phyloP scores from a whole-genome alignment of 352 stramenopile species.

The Phytopythium sindhum region DNA sequence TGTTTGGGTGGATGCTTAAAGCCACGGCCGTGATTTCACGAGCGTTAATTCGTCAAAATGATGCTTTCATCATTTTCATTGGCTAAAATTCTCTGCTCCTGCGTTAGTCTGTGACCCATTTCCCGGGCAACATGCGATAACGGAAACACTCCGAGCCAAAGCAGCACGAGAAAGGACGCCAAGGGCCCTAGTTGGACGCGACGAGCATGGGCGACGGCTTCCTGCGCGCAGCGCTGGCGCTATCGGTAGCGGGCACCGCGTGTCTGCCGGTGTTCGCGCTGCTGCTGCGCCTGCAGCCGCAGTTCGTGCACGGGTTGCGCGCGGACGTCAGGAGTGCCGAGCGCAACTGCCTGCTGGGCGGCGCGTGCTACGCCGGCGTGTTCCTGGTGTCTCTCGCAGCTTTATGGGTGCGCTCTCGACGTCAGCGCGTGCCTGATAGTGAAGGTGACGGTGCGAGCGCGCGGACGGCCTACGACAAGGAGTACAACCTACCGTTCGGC shows the following conservation, averaged over 20 bases:
- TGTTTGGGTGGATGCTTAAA: neutral
- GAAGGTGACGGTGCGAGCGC: constrained; percentile 7
- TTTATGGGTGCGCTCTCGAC: constrained; percentile 18
- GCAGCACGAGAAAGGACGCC: neutral
- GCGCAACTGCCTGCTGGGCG: constrained; percentile 62
- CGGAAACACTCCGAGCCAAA: neutral
- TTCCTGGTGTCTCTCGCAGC: constrained; percentile 28
- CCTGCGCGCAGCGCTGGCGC: constrained; percentile 32
- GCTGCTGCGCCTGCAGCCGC: constrained; percentile 50
- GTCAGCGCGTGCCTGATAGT: constrained; percentile 1
- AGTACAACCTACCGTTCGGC: constrained; percentile 26
- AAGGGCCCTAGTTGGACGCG: neutral
- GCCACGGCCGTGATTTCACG: too few relatives aligned
- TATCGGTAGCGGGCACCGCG: constrained; percentile 47
- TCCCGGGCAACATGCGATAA: neutral
- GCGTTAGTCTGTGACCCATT: neutral
- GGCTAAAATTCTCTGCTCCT: neutral
- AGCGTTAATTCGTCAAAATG: constrained; percentile 2
- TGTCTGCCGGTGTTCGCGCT: constrained; percentile 56
- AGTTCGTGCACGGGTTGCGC: constrained; percentile 55
- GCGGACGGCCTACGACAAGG: constrained; percentile 13
- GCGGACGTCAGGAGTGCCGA: constrained; percentile 35
- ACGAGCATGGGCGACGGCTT: constrained; percentile 19
- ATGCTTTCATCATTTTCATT: constrained; percentile 1
- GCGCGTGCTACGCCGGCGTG: constrained; percentile 40